phyloP scores from a whole-genome alignment of 805 yeast genomes.

The Cyberlindnera xylosilytica region DNA sequence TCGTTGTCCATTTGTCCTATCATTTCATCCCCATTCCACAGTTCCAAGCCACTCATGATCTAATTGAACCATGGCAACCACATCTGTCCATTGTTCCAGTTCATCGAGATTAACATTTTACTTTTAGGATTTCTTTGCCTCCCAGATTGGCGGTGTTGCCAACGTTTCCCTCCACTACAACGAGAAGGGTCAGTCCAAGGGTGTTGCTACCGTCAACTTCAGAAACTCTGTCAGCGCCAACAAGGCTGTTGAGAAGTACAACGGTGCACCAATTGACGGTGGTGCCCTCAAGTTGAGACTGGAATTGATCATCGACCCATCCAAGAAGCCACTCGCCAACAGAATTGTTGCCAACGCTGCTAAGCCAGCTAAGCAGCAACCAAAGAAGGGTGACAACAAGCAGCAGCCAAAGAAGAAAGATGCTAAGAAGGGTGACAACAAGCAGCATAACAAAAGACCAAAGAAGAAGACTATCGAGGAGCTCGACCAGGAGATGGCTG shows the following conservation, averaged over 20 bases:
- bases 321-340: constrained; percentile 67
- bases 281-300: constrained; percentile 74
- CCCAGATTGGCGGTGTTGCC: constrained; percentile 82
- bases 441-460: constrained; percentile 36
- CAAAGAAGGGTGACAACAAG: constrained; percentile 16
- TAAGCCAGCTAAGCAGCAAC: constrained; percentile 22
- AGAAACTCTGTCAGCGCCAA: constrained; percentile 65
- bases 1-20: no score
- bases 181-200: constrained; percentile 85
- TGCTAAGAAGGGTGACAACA: constrained; percentile 15
- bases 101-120: constrained; percentile 14
- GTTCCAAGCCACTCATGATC: no score
- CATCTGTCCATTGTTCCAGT: no score
- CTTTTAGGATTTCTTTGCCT: constrained; percentile 78
- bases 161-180: constrained; percentile 73
- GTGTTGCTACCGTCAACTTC: constrained; percentile 86
- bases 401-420: neutral
- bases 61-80: no score
- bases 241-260: constrained; percentile 76
- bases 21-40: no score
- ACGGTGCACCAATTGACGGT: constrained; percentile 91
- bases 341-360: constrained; percentile 57
- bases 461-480: constrained; percentile 82
- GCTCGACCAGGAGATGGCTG: constrained; percentile 97
- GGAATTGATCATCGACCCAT: constrained; percentile 84